Evolutionary conservation across 345 rosid species (phyloP).

Genomic region (Angophora floribunda): DNA sequence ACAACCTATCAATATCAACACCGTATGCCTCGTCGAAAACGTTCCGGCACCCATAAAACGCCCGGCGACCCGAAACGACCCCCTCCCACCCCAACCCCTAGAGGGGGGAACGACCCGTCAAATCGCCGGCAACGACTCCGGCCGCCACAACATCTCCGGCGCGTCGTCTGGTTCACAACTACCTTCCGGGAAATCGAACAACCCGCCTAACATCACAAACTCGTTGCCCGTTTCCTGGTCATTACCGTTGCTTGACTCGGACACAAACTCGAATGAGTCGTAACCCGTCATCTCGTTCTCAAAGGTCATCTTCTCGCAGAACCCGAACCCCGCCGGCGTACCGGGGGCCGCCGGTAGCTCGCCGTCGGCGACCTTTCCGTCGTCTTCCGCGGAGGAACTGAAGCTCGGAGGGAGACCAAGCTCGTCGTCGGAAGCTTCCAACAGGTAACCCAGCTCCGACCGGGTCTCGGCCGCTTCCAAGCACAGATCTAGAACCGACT

Average conservation of each 20-base stretch:
- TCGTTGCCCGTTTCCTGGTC: conserved; percentile 11
- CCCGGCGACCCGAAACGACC: not conserved
- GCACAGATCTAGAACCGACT: not conserved
- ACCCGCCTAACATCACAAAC: conserved; percentile 45
- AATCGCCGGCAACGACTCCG: conserved; percentile 51
- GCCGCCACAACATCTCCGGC: conserved; percentile 36
- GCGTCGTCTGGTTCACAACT: conserved; percentile 19
- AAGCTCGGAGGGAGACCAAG: conserved; percentile 65
- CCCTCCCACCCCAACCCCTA: not conserved
- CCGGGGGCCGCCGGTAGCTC: conserved; percentile 10
- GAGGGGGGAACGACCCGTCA: not conserved
- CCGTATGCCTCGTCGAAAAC: not conserved
- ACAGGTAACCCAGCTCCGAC: conserved; percentile 59
- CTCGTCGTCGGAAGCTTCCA: conserved; percentile 82
- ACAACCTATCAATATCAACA: not conserved
- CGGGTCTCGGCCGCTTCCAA: conserved; percentile 13
- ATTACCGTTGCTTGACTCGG: not conserved
- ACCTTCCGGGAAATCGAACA: conserved; percentile 41
- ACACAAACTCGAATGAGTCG: conserved; percentile 34
- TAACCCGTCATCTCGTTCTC: conserved; percentile 29
- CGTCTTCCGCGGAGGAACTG: conserved; percentile 5
- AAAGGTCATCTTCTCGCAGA: conserved; percentile 27
- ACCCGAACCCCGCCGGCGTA: conserved; percentile 12
- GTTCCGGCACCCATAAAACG: not conserved
- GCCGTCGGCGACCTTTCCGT: conserved; percentile 6